A percentile compares a stretch with the other conserved stretches of the same genome.
These are phyloP conservation scores for Russula earlei DNA, from an alignment of 768 basidiomycete genomes.

Conservation along the genomic window DNA sequence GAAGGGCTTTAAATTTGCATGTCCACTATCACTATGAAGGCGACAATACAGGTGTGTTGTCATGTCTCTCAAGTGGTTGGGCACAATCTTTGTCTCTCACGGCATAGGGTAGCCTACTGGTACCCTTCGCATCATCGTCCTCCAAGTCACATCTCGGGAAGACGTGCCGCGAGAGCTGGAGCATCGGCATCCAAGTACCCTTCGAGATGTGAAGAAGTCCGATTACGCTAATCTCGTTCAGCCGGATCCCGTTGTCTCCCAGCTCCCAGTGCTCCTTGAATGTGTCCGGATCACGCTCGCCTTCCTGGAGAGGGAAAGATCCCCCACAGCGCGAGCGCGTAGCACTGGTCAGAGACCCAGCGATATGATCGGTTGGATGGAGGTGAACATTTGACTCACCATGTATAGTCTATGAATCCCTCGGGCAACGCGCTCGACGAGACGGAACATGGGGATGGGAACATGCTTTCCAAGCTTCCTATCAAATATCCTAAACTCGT, in stretches of 20 bases:
- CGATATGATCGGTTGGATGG: not conserved
- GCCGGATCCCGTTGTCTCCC: not conserved
- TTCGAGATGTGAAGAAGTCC: conserved; percentile 3
- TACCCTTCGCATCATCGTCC: not conserved
- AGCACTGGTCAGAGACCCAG: not conserved
- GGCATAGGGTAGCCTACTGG: no score
- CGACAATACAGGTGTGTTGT: no score
- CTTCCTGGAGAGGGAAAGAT: not conserved
- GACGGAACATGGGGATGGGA: not conserved
- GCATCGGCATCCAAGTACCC: conserved; percentile 1
- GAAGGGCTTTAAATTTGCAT: no score
- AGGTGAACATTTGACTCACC: not conserved
- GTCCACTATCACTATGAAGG: no score
- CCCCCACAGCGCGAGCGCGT: no score
- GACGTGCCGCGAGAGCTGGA: not conserved
- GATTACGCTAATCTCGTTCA: not conserved
- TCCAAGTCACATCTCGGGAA: not conserved
- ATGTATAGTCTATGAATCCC: not conserved
- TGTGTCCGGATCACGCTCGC: not conserved
- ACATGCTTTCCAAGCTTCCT: not conserved
- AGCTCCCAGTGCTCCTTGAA: not conserved
- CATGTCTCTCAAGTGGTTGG: no score
- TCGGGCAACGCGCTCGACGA: conserved; percentile 3
- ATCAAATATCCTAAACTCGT: conserved; percentile 10
- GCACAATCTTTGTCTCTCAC: no score